Evolutionary conservation across 371 early-diverging fungal species (phyloP).

Genomic region (Umbelopsis sp.): DNA sequence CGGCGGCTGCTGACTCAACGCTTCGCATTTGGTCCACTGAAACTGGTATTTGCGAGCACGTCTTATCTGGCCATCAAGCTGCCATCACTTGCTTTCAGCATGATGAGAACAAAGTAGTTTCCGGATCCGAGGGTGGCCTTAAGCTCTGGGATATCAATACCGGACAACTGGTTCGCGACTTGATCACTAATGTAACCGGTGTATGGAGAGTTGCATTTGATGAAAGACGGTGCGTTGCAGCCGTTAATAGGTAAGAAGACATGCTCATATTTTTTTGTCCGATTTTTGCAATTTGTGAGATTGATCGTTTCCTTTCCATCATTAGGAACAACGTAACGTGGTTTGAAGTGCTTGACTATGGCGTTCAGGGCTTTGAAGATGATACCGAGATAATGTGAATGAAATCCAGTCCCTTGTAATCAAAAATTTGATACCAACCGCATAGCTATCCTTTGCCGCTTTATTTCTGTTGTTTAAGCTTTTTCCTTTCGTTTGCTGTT

Average conservation of each 20-base stretch:
- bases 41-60: constrained; percentile 68
- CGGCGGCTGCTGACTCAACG: constrained; percentile 95
- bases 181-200: constrained; percentile 71
- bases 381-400: constrained; percentile 28
- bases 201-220: constrained; percentile 96
- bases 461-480: background rate
- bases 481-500: background rate
- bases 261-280: background rate
- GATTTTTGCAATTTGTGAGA: background rate
- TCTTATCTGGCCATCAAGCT: constrained; percentile 70
- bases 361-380: constrained; percentile 51
- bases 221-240: constrained; percentile 83
- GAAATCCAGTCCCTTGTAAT: background rate
- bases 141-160: constrained; percentile 93
- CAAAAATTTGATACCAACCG: background rate
- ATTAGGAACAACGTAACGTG: constrained; percentile 47
- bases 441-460: background rate
- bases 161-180: constrained; percentile 78
- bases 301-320: background rate
- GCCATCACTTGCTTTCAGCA: constrained; percentile 97
- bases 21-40: constrained; percentile 93
- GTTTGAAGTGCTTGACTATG: constrained; percentile 60
- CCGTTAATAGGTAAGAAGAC: constrained; percentile 70
- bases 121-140: constrained; percentile 92
- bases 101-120: constrained; percentile 86